These are phyloP conservation scores for Diospyros kaki DNA, from an alignment of 148 eudicot species.

Conservation along the genomic window DNA sequence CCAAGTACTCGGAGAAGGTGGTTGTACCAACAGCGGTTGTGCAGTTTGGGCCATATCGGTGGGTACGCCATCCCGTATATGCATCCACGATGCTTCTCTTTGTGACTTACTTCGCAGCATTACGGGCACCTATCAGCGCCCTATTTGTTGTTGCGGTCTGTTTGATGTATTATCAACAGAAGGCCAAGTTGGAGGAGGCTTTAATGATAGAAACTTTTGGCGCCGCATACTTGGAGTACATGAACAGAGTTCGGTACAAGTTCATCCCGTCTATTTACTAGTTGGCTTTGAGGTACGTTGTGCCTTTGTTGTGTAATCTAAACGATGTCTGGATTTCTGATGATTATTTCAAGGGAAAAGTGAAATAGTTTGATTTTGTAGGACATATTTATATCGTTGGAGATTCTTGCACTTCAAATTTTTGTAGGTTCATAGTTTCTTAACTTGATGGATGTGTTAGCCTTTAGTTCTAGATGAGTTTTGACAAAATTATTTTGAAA, in stretches of 20 bases:
- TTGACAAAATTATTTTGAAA: too few species aligned
- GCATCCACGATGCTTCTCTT: conserved; percentile 83
- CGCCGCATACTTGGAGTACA: conserved; percentile 54
- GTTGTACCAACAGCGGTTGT: conserved; percentile 82
- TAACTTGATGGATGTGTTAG: not conserved
- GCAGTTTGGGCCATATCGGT: conserved; percentile 76
- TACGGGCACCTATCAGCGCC: conserved; percentile 71
- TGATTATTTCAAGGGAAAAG: not conserved
- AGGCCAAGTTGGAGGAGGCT: conserved; percentile 73
- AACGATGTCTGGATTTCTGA: not conserved
- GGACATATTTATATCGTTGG: not conserved
- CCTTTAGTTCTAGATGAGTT: not conserved
- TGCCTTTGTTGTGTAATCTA: not conserved
- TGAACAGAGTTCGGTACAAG: conserved; percentile 66
- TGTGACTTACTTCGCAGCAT: conserved; percentile 56
- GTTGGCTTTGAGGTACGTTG: conserved; percentile 14
- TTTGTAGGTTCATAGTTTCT: not conserved
- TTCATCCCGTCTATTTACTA: conserved; percentile 85
- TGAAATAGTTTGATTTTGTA: not conserved
- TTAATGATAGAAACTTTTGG: conserved; percentile 67
- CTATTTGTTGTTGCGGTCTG: conserved; percentile 56
- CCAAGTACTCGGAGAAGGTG: conserved; percentile 79
- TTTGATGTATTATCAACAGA: conserved; percentile 61
- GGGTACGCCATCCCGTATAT: conserved; percentile 90
- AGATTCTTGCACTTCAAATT: not conserved